phyloP scores from a whole-genome alignment of 1,284 basidiomycete species.

The Erythrobasidium hasegawianum region DNA sequence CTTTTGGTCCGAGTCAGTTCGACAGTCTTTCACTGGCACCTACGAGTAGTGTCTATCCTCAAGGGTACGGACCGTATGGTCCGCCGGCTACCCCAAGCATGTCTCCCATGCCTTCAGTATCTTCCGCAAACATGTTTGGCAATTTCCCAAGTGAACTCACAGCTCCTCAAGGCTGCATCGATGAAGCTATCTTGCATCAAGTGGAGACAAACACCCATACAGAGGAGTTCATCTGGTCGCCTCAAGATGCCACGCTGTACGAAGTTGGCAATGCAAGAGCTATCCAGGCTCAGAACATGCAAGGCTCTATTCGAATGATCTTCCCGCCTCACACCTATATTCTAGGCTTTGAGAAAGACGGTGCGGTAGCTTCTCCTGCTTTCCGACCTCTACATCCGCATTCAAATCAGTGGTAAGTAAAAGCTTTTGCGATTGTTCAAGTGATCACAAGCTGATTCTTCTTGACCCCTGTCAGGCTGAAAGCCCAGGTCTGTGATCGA shows the following conservation, averaged over 20 bases:
- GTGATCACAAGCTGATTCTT: no score
- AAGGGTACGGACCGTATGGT: background rate
- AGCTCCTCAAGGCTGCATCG: constrained; percentile 15
- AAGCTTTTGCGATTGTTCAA: no score
- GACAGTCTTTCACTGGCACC: background rate
- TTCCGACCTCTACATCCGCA: constrained; percentile 32
- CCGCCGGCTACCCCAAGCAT: background rate
- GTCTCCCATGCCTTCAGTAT: background rate
- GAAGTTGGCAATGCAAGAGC: constrained; percentile 32
- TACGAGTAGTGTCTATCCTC: background rate
- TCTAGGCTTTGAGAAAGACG: constrained; percentile 34
- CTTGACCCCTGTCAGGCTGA: no score
- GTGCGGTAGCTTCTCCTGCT: constrained; percentile 25
- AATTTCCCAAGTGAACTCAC: constrained; percentile 10
- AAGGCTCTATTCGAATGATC: constrained; percentile 25
- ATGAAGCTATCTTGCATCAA: constrained; percentile 22
- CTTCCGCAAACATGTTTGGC: background rate
- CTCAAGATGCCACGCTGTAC: constrained; percentile 23
- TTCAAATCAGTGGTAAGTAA: constrained; percentile 28
- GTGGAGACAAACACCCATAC: constrained; percentile 27
- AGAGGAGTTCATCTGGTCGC: constrained; percentile 33
- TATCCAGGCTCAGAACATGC: constrained; percentile 14
- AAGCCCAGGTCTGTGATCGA: constrained; percentile 33
- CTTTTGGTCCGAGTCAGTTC: background rate
- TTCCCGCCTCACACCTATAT: constrained; percentile 28